Evolutionary conservation across 2,329 filamentous ascomycete genomes (phyloP), one percentile per base, ranked within the genome.

Genomic region (Exserohilum rostratum): DNA sequence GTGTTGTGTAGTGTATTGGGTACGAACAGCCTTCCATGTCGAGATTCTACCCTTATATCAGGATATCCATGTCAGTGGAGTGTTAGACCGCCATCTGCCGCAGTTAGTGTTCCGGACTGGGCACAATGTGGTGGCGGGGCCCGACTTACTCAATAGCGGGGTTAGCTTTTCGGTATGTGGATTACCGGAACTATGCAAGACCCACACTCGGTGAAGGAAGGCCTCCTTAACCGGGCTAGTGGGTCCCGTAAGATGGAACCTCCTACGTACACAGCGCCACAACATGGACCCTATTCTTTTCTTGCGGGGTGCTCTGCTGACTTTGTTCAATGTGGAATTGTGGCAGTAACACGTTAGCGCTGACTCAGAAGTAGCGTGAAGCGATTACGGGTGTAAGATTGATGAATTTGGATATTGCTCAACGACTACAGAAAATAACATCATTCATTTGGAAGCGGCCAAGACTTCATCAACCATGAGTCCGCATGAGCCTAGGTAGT

Each of bases 401-500:
- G 34, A 40, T 6, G 31, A 52, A 15, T 30, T 7, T 17, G 22
- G 7, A 17, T 31, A 6, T 33, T 31, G 13, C 42, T 2, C 30
- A 6, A 15, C 20, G n/a, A 34, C 18, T 6, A 27, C 7, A 11
- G 20, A 11, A 30, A 46, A 13, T 27, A 7, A 29, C 13, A 10
- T 40, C 20, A 18, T 55, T 60, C 65, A 73, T 59, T 54, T 65
- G 15, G 68, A 69, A 51, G 59, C 57, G 55, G 69, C 64, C 45
- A 73, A 58, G 53, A 73, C 70, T 44, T 72, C 65, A 40, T 74
- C 70, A 11, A 72, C 67, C 72, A 75, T 75, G 5, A 72, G 57
- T 18, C 66, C 67, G 46, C 72, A 72, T 13, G 70, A 72, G 10
- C 70, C 72, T 9, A 74, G 59, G 59, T 83, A 83, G 38, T 80